Percentiles rank a stretch among this genome's conserved stretches.
Evolutionary conservation across 164 flowering plant species (phyloP).

Genomic region (Vitis amurensis): DNA sequence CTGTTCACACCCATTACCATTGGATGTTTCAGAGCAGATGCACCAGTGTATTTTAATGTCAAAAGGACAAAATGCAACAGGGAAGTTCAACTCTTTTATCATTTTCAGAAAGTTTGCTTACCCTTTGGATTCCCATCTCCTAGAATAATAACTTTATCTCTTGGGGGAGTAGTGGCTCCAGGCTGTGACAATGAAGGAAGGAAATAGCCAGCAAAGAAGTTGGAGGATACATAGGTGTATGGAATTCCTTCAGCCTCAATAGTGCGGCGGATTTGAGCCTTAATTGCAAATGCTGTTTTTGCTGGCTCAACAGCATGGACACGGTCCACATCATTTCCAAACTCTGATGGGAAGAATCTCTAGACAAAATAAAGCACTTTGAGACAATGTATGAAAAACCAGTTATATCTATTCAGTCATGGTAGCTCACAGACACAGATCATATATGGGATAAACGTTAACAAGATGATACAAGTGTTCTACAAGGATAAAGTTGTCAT

Average conservation of each 20-base stretch:
- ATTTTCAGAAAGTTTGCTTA: not conserved
- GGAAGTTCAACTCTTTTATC: too few relatives aligned
- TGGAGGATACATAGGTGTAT: conserved; percentile 23
- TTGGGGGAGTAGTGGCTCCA: conserved; percentile 14
- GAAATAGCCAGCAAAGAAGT: conserved; percentile 13
- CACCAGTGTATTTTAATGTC: too few relatives aligned
- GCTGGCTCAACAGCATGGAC: conserved; percentile 41
- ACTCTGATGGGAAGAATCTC: conserved; percentile 48
- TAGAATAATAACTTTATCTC: conserved; percentile 18
- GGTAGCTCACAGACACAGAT: too few relatives aligned
- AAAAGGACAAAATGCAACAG: too few relatives aligned
- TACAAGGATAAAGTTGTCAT: too few relatives aligned
- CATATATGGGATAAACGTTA: too few relatives aligned
- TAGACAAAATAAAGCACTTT: conserved; percentile 6
- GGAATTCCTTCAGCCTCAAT: conserved; percentile 44
- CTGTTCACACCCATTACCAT: too few relatives aligned
- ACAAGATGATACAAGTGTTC: too few relatives aligned
- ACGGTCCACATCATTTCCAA: conserved; percentile 43
- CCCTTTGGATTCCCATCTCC: conserved; percentile 25
- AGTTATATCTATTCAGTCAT: too few relatives aligned
- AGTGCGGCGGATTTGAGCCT: conserved; percentile 28
- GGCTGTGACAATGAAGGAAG: conserved; percentile 10
- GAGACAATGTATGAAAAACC: too few relatives aligned
- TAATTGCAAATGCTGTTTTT: conserved; percentile 19
- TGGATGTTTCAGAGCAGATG: too few relatives aligned